phyloP scores from a whole-genome alignment of 495 filamentous ascomycete genomes.

The Tuber microsphaerosporum region DNA sequence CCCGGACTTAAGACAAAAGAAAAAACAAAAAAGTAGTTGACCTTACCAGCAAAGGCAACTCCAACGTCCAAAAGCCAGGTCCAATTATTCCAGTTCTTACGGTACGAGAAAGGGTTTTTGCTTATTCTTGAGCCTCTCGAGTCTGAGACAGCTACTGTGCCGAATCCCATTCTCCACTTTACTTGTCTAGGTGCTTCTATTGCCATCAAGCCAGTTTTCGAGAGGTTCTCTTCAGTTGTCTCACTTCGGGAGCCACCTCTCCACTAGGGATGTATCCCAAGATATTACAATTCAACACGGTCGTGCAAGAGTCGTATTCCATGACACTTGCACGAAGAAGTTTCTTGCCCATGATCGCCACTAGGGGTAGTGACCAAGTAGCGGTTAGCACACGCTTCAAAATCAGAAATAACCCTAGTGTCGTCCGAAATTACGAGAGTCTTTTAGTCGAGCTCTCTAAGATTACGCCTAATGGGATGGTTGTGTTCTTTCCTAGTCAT shows the following conservation, averaged over 20 bases:
- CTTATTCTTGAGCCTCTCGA: constrained; percentile 95
- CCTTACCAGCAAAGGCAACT: too few species aligned
- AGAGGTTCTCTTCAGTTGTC: constrained; percentile 93
- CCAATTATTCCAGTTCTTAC: too few species aligned
- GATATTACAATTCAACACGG: constrained; percentile 86
- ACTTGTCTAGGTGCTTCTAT: constrained; percentile 96
- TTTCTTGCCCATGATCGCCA: constrained; percentile 96
- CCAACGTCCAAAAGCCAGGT: too few species aligned
- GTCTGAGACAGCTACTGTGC: constrained; percentile 88
- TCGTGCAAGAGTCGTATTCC: constrained; percentile 90
- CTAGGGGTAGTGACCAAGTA: constrained; percentile 86
- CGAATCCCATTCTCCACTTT: constrained; percentile 92
- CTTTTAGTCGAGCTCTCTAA: constrained; percentile 87
- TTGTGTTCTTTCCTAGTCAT: constrained; percentile 98
- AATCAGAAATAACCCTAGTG: constrained; percentile 86
- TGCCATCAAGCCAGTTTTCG: constrained; percentile 95
- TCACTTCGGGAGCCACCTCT: constrained; percentile 94
- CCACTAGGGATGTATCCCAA: constrained; percentile 98
- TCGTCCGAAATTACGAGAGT: constrained; percentile 91
- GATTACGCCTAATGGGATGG: constrained; percentile 91
- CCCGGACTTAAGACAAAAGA: too few species aligned
- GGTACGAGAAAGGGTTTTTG: constrained; percentile 96
- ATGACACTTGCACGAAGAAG: constrained; percentile 95
- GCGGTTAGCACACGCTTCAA: constrained; percentile 88
- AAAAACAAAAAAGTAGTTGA: too few species aligned